Base-by-base conservation (phyloP, 345 rosid species). In the Raphanus sativus region DNA sequence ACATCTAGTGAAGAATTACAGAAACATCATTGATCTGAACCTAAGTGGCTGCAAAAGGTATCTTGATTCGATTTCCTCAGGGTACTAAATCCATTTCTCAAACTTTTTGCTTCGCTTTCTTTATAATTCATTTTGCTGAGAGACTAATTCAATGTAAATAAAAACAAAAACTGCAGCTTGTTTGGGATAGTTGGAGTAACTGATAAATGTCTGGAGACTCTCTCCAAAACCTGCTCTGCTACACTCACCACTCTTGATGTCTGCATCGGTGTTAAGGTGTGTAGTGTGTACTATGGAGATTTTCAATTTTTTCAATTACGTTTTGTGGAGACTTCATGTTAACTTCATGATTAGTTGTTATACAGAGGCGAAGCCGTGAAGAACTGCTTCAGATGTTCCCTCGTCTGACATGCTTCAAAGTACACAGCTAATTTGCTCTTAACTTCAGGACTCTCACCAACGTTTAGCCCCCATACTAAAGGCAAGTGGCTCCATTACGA, bases 11-110 rank as follows among this genome's bases (percentile, higher is more conserved):
- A 81, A 85, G 75, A 83, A 85, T 78, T 91, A 97, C 83, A 86
- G 78, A 70, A 72, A 69, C 38, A 69, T 94, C 21, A 71, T 85
- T 76, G 92, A 90, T 83, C 80, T 94, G 86, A 91, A 94, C 84
- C 77, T 91, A 69, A 94, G 97, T 77, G 98, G 97, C 76, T 94
- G 98, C 77, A n/a, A n/a, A 94, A 94, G 98, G 97, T 90, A 86
- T 68, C 64, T 60, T 34, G 21, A 73, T 32, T 4, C 11, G 38
- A n/a, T n/a, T n/a, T n/a, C n/a, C n/a, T n/a, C n/a, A n/a, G n/a
- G n/a, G n/a, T n/a, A n/a, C n/a, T n/a, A n/a, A n/a, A n/a, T n/a
- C n/a, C n/a, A n/a, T n/a, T n/a, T n/a, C n/a, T n/a, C n/a, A n/a
- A n/a, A n/a, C n/a, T n/a, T n/a, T n/a, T n/a, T n/a, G n/a, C n/a